Percentiles rank a stretch among this genome's conserved stretches.
Conservation (phyloP, 1,284 basidiomycete genomes). For the Rhodofomes roseus region DNA sequence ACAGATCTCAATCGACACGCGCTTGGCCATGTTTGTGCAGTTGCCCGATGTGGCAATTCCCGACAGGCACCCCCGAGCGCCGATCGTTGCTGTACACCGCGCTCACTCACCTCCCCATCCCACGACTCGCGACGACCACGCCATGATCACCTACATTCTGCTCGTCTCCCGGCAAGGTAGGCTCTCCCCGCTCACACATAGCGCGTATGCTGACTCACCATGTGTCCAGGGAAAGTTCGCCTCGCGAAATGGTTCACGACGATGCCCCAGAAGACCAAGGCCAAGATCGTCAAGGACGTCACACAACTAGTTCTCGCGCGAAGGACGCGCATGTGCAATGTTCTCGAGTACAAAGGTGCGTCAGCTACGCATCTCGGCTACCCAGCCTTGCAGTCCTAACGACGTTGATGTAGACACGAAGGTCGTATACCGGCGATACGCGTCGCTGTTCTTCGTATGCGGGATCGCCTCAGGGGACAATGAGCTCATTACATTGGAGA, state of each 20-base stretch:
- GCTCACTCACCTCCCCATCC: not conserved
- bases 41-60: not conserved
- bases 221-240: conserved; percentile 83
- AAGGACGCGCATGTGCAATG: conserved; percentile 98
- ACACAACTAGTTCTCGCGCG: conserved; percentile 97
- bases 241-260: conserved; percentile 99
- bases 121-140: not conserved
- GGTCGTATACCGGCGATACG: conserved; percentile 97
- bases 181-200: conserved; percentile 6
- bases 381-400: not conserved
- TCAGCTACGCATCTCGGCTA: not conserved
- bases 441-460: conserved; percentile 96
- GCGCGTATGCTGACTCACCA: not conserved
- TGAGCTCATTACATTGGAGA: conserved; percentile 89
- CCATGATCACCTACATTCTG: conserved; percentile 47
- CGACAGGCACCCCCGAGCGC: conserved; percentile 1
- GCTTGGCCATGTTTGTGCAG: not conserved
- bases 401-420: conserved; percentile 64
- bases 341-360: conserved; percentile 96
- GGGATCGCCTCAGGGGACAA: conserved; percentile 91
- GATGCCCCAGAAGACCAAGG: conserved; percentile 89
- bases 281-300: conserved; percentile 99
- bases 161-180: conserved; percentile 91
- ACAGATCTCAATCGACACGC: not conserved
- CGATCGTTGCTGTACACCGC: conserved; percentile 2